These are phyloP conservation scores for Cardiospermum halicacabum DNA, from an alignment of 345 rosid genomes.

Conservation along the genomic window DNA sequence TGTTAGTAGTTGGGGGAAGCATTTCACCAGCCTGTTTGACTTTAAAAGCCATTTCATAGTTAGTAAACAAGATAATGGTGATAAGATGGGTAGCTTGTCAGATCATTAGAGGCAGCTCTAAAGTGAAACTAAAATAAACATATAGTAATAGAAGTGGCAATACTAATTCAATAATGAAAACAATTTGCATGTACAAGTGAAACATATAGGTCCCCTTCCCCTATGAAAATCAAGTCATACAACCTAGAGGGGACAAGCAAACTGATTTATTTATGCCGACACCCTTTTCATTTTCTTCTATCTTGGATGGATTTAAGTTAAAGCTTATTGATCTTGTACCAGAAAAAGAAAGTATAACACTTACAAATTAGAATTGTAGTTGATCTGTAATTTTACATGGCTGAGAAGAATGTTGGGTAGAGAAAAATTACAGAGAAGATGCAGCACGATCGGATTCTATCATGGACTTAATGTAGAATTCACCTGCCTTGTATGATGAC, in stretches of 20 bases:
- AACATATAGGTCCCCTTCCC: background rate
- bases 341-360: background rate
- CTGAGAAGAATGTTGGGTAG: background rate
- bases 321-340: background rate
- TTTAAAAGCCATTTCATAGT: background rate
- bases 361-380: background rate
- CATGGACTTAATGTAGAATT: slow-evolving; percentile 97
- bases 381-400: background rate
- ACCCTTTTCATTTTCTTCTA: background rate
- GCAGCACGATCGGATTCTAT: slow-evolving; percentile 83
- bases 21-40: background rate
- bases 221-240: background rate
- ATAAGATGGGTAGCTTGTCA: too few species aligned
- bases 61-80: too few species aligned
- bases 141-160: background rate
- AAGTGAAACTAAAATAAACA: background rate
- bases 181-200: slow-evolving; percentile 13
- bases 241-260: slow-evolving; percentile 5
- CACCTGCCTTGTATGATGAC: slow-evolving; percentile 99
- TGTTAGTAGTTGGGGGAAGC: background rate
- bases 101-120: too few species aligned
- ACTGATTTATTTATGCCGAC: background rate
- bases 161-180: slow-evolving; percentile 11
- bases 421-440: slow-evolving; percentile 32
- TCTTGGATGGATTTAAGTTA: background rate